Evolutionary conservation across 2,329 filamentous ascomycete genomes (phyloP), one percentile per base, ranked within the genome.

Genomic region (Esteya vermicola): DNA sequence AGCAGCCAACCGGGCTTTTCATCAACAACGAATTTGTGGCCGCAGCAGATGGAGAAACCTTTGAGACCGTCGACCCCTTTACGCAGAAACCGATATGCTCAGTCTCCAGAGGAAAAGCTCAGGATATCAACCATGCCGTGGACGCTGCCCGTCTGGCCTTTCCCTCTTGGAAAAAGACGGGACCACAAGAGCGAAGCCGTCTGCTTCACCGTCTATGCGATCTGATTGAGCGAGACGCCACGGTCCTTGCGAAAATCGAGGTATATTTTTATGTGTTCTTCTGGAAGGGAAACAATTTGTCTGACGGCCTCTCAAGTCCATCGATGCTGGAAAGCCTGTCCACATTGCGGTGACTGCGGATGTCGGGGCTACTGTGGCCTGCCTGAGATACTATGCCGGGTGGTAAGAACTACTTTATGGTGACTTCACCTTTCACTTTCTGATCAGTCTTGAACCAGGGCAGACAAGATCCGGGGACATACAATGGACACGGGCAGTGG

Each of bases 1-100:
- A 85, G 62, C 81, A 81, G 21, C 21, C 25, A 3, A 66, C 72
- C 30, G 84, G 83, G 21, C 68, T 89, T 8, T 88, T 86, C 60
- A 85, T 88, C 63, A 82, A 84, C 63, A 85, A 86, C 49, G 78
- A 86, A 54, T 88, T 82, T 55, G 76, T 85, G 41, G 67, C 75
- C 50, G 73, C 76, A 39, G 75, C 69, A 53, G 71, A 71, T 19
- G 76, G 71, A 32, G 67, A 77, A 53, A 82, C 70, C 50, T 68
- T 86, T 40, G 63, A 69, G 13, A 70, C 72, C 21, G 71, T 85
- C 51, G 84, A 85, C 54, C 82, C 82, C 33, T 71, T 72, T 12
- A 36, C 42, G 27, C 43, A 47, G 25, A 16, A 39, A n/a, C n/a
- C 20, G 41, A 43, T 19, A 46, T 44, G 20, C 40, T 42, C 13